A percentile compares a stretch with the other conserved stretches of the same genome.
Conservation (phyloP, 1,284 basidiomycete species). For the Grifola frondosa region DNA sequence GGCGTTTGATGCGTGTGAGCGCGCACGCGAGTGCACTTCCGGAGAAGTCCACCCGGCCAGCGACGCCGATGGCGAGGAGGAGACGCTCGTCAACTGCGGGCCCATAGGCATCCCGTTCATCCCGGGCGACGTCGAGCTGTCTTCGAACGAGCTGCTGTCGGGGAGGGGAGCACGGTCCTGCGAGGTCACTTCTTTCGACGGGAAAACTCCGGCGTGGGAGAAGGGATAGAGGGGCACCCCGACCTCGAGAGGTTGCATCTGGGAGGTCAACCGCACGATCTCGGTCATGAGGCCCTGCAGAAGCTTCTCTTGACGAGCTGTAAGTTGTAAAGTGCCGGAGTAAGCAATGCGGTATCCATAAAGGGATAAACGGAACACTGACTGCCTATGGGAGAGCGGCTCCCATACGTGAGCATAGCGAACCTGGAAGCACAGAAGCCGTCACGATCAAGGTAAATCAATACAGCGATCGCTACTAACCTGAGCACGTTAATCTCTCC, state of each 20-base stretch:
- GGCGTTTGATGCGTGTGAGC: constrained; percentile 9
- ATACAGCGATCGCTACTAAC: constrained; percentile 35
- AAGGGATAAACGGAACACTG: constrained; percentile 32
- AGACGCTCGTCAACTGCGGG: constrained; percentile 7
- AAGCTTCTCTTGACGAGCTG: constrained; percentile 76
- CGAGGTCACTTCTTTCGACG: constrained; percentile 30
- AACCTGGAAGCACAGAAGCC: constrained; percentile 43
- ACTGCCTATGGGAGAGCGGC: constrained; percentile 80
- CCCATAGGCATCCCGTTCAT: constrained; percentile 15
- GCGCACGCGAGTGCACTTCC: constrained; percentile 10
- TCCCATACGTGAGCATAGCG: constrained; percentile 78
- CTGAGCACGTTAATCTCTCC: constrained; percentile 80
- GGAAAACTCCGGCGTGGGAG: constrained; percentile 67
- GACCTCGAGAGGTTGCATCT: constrained; percentile 73
- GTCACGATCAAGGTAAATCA: background rate
- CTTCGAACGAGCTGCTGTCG: constrained; percentile 29
- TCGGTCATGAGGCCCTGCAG: constrained; percentile 82
- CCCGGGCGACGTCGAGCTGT: constrained; percentile 15
- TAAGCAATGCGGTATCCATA: constrained; percentile 6
- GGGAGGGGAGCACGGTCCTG: constrained; percentile 33
- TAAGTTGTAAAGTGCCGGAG: constrained; percentile 13
- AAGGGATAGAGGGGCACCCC: constrained; percentile 78
- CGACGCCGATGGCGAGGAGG: constrained; percentile 8
- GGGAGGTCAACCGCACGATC: constrained; percentile 76
- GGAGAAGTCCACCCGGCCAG: constrained; percentile 18